Percentiles rank a stretch among this genome's conserved stretches.
These are phyloP conservation scores for Tolypocladium capitatum DNA, from an alignment of 2,329 filamentous ascomycete species.

Conservation along the genomic window DNA sequence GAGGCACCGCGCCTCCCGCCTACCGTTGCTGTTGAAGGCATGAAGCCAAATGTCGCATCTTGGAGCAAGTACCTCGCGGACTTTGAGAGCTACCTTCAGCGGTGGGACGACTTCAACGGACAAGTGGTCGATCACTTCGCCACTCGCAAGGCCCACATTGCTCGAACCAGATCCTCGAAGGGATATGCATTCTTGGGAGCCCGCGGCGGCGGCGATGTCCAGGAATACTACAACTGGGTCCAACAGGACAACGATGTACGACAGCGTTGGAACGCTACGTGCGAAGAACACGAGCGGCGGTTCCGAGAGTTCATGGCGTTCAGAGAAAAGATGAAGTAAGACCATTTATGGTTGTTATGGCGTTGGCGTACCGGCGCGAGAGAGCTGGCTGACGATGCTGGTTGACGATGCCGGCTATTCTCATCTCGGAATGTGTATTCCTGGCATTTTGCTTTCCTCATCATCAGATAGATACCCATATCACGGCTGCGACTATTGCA, in stretches of 20 bases:
- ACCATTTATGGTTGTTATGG: not conserved
- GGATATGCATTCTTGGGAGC: slow-evolving; percentile 32
- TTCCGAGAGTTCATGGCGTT: slow-evolving; percentile 44
- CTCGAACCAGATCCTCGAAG: slow-evolving; percentile 23
- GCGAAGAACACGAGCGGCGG: slow-evolving; percentile 44
- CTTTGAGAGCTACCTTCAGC: slow-evolving; percentile 39
- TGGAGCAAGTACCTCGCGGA: slow-evolving; percentile 40
- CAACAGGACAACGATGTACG: slow-evolving; percentile 52
- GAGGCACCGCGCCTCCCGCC: slow-evolving; percentile 34
- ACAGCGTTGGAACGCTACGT: slow-evolving; percentile 45
- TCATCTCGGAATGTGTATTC: not conserved
- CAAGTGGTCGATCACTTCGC: slow-evolving; percentile 43
- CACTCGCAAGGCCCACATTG: slow-evolving; percentile 32
- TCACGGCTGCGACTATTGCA: not conserved
- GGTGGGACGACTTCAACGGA: slow-evolving; percentile 35
- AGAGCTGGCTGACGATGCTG: not conserved
- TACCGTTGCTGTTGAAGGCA: slow-evolving; percentile 26
- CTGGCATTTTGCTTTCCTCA: not conserved
- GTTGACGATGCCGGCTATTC: not conserved
- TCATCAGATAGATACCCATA: slow-evolving; percentile 3
- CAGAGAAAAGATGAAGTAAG: slow-evolving; percentile 28
- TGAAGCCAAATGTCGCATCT: slow-evolving; percentile 26
- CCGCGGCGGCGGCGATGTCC: slow-evolving; percentile 31
- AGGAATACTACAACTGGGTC: slow-evolving; percentile 45
- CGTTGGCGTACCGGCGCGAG: not conserved